Evolutionary conservation across 1,139 yeast species (phyloP).

Genomic region (Suzukiozyma palmioleophila): DNA sequence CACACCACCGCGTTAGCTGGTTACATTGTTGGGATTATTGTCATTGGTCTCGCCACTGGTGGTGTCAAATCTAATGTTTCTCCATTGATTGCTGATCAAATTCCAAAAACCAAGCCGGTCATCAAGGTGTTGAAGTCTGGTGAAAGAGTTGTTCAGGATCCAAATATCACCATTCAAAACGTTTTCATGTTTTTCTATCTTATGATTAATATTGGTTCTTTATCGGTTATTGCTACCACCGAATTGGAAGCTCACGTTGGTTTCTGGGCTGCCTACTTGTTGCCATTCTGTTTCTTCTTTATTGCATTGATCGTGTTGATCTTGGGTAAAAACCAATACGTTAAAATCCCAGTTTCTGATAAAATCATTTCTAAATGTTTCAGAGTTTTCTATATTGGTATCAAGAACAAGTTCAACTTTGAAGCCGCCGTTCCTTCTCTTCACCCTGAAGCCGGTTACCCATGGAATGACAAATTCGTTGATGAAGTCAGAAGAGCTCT

Average conservation of each 20-base stretch:
- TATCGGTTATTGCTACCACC: constrained; percentile 41
- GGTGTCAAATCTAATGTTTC: constrained; percentile 77
- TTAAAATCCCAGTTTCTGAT: constrained; percentile 60
- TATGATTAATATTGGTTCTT: constrained; percentile 39
- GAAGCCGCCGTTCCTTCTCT: constrained; percentile 54
- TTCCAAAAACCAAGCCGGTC: constrained; percentile 37
- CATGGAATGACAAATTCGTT: constrained; percentile 59
- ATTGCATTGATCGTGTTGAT: constrained; percentile 53
- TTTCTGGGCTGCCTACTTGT: constrained; percentile 44
- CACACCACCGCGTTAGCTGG: constrained; percentile 47
- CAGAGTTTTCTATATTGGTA: constrained; percentile 42
- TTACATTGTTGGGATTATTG: constrained; percentile 56
- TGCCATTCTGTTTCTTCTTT: constrained; percentile 66
- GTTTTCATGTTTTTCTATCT: constrained; percentile 41
- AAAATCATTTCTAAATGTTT: constrained; percentile 57
- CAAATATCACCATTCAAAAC: constrained; percentile 38
- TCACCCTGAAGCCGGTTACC: constrained; percentile 38
- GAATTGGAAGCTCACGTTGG: constrained; percentile 34
- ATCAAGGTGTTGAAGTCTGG: constrained; percentile 33
- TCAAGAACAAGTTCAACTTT: constrained; percentile 47
- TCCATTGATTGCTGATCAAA: constrained; percentile 77
- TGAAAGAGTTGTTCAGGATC: constrained; percentile 37
- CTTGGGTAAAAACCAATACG: constrained; percentile 53
- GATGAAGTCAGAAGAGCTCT: constrained; percentile 59
- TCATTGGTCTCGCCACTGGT: constrained; percentile 77